These are phyloP conservation scores for Adenanthera pavonina DNA, from an alignment of 306 rosid genomes.

Conservation along the genomic window DNA sequence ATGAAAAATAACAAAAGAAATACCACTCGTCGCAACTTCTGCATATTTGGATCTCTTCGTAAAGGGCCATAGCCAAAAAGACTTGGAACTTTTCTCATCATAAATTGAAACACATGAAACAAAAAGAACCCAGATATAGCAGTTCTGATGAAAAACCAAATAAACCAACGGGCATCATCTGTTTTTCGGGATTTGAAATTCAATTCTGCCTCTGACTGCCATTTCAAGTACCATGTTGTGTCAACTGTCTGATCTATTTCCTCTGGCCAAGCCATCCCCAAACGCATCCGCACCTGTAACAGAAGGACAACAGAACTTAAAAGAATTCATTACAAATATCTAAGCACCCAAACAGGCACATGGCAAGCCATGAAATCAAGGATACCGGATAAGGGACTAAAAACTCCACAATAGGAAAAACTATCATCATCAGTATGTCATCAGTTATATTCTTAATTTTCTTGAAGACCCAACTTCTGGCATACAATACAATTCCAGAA, in stretches of 20 bases:
- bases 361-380: conserved; percentile 40
- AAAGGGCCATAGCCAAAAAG: conserved; percentile 82
- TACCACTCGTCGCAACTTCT: conserved; percentile 83
- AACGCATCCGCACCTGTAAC: conserved; percentile 65
- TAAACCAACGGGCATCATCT: conserved; percentile 55
- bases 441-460: conserved; percentile 55
- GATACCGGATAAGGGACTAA: conserved; percentile 79
- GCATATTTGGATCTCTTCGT: conserved; percentile 70
- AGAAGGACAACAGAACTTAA: conserved; percentile 41
- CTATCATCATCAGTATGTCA: conserved; percentile 75
- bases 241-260: conserved; percentile 72
- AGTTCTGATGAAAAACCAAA: conserved; percentile 67
- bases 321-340: conserved; percentile 20
- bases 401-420: conserved; percentile 75
- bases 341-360: conserved; percentile 34
- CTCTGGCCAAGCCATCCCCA: conserved; percentile 98
- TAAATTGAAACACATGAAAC: conserved; percentile 57
- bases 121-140: conserved; percentile 64
- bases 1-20: conserved; percentile 41
- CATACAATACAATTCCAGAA: conserved; percentile 44
- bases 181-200: conserved; percentile 56
- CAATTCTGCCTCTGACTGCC: conserved; percentile 87
- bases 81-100: conserved; percentile 59
- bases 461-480: conserved; percentile 58
- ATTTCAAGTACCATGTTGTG: conserved; percentile 84